These are phyloP conservation scores for Amaranthus tricolor DNA, from an alignment of 179 eudicot species.

Conservation along the genomic window DNA sequence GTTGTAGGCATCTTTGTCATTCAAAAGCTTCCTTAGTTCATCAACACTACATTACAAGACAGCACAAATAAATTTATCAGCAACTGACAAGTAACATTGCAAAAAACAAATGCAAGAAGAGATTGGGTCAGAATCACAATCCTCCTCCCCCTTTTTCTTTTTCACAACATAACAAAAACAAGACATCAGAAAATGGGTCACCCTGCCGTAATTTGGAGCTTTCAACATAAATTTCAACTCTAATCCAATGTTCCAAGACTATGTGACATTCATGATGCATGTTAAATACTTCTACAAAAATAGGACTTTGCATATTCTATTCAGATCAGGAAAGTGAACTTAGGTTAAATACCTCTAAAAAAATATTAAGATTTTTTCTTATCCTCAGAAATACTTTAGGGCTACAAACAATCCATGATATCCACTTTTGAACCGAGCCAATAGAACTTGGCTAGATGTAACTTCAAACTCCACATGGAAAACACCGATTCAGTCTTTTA, in stretches of 20 bases:
- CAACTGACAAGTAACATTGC: neutral
- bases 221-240: neutral
- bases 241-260: neutral
- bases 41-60: conserved; percentile 46
- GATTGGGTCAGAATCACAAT: neutral
- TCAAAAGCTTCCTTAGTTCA: conserved; percentile 71
- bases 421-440: neutral
- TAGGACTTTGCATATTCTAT: neutral
- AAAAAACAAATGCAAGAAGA: neutral
- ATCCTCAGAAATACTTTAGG: neutral
- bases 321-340: too few relatives aligned
- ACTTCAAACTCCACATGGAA: neutral
- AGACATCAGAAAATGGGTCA: neutral
- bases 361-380: neutral
- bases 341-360: too few relatives aligned
- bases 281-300: too few relatives aligned
- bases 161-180: too few relatives aligned
- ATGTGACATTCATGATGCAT: neutral
- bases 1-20: conserved; percentile 79
- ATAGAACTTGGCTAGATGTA: conserved; percentile 5
- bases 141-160: neutral
- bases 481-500: neutral
- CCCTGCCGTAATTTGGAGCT: neutral
- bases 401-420: neutral
- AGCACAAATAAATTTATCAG: neutral